phyloP scores from a whole-genome alignment of 2,329 filamentous ascomycete species.

The Penicillium occitanis region DNA sequence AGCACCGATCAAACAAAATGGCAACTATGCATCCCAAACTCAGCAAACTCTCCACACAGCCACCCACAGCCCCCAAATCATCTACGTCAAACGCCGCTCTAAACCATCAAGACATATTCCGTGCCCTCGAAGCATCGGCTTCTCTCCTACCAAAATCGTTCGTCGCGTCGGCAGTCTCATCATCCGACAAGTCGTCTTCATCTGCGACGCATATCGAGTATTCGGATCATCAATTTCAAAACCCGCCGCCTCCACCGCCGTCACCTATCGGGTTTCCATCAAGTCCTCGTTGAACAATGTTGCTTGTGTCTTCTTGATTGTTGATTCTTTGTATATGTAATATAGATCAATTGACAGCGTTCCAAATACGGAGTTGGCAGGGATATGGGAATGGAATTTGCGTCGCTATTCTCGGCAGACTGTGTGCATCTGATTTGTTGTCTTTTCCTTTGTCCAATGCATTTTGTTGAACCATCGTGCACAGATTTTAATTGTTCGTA shows the following conservation, averaged over 20 bases:
- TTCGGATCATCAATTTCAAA: conserved; percentile 17
- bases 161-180: background rate
- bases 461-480: no score
- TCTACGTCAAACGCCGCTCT: conserved; percentile 25
- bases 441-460: background rate
- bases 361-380: background rate
- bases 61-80: background rate
- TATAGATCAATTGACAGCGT: conserved; percentile 14
- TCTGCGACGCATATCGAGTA: conserved; percentile 9
- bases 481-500: background rate
- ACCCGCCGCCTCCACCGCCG: conserved; percentile 34
- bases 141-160: conserved; percentile 33
- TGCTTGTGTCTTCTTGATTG: background rate
- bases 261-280: conserved; percentile 31
- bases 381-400: conserved; percentile 3
- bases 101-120: conserved; percentile 39
- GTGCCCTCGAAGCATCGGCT: conserved; percentile 38
- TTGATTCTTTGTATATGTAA: conserved; percentile 4
- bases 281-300: background rate
- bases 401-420: background rate
- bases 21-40: conserved; percentile 11
- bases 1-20: background rate
- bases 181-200: conserved; percentile 6
- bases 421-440: background rate
- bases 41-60: background rate